These are phyloP conservation scores for Aspergillus calidoustus DNA, from an alignment of 2,329 filamentous ascomycete species.

Conservation along the genomic window DNA sequence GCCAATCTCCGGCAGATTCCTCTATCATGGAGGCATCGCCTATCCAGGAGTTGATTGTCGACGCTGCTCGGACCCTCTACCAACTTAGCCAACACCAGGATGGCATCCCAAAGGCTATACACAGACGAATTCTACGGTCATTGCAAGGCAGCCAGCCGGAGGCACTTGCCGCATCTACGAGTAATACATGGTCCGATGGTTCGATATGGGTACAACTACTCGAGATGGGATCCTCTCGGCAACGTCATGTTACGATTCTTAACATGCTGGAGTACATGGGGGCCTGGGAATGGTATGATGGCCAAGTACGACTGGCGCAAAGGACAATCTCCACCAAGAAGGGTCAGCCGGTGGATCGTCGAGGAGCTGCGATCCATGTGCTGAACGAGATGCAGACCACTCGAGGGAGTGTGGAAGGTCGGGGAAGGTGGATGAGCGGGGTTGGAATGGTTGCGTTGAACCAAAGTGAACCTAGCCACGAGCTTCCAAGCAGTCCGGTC, in stretches of 20 bases:
- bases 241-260: too few relatives aligned
- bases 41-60: too few relatives aligned
- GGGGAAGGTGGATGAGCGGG: constrained; percentile 12
- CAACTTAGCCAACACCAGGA: constrained; percentile 9
- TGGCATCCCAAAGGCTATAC: too few relatives aligned
- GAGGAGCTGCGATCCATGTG: constrained; percentile 14
- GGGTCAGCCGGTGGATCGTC: constrained; percentile 5
- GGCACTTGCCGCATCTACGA: background rate
- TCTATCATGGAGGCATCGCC: too few relatives aligned
- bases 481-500: background rate
- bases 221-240: background rate
- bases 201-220: constrained; percentile 23
- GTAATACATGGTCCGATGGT: constrained; percentile 22
- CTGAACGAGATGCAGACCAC: constrained; percentile 12
- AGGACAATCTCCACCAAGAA: constrained; percentile 21
- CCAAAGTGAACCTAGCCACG: background rate
- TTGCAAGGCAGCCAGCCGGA: background rate
- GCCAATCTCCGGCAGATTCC: too few relatives aligned
- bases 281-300: too few relatives aligned
- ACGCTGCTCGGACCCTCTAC: constrained; percentile 7
- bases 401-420: constrained; percentile 2
- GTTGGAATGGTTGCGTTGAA: constrained; percentile 4
- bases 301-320: background rate
- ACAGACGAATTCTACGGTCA: constrained; percentile 10
- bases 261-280: too few relatives aligned